Evolutionary conservation across 2,329 filamentous ascomycete genomes (phyloP).

Genomic region (Fusarium sp.): DNA sequence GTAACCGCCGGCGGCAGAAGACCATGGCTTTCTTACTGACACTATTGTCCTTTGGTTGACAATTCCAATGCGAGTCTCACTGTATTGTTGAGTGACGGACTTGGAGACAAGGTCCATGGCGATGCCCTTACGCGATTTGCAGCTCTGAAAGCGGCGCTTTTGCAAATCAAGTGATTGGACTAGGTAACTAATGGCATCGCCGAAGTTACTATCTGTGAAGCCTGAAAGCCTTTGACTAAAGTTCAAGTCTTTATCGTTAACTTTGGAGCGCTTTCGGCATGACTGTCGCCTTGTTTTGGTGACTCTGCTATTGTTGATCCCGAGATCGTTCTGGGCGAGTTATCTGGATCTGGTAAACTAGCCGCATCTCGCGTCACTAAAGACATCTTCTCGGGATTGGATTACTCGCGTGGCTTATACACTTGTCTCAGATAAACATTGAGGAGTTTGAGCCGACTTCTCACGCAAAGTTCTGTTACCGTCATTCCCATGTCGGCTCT

Average conservation of each 20-base stretch:
- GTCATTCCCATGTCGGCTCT: accelerated
- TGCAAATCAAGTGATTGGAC: background rate
- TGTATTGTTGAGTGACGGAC: too few species aligned
- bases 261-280: background rate
- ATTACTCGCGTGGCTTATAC: background rate
- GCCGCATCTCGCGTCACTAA: background rate
- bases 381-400: background rate
- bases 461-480: accelerated
- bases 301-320: background rate
- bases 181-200: too few species aligned
- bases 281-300: accelerated
- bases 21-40: background rate
- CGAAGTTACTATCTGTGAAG: background rate
- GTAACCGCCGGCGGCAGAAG: background rate
- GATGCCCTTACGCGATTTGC: background rate
- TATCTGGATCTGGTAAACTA: background rate
- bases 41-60: accelerated
- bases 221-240: background rate
- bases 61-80: background rate
- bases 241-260: too few species aligned
- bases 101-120: background rate
- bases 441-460: background rate
- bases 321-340: background rate
- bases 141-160: background rate
- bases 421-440: background rate